phyloP scores from a whole-genome alignment of 2,329 filamentous ascomycete genomes.

The Ascochyta koolunga region DNA sequence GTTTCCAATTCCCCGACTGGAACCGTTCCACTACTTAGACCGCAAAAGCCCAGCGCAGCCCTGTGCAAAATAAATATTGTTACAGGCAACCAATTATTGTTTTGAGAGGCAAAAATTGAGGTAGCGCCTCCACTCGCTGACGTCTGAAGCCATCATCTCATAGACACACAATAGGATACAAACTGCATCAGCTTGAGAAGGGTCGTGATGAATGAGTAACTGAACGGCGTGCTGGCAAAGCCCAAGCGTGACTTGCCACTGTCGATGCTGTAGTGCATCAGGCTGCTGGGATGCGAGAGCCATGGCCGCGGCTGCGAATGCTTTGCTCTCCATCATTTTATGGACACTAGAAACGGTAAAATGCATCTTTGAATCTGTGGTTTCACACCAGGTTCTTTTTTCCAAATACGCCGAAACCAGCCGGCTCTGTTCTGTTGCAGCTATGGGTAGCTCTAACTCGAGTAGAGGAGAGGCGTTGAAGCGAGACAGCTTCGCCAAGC shows the following conservation, averaged over 20 bases:
- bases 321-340: conserved; percentile 1
- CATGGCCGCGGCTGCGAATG: conserved; percentile 4
- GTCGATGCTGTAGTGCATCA: neutral
- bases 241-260: neutral
- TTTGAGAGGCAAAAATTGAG: neutral
- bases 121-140: conserved; percentile 3
- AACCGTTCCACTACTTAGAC: conserved; percentile 1
- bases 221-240: conserved; percentile 5
- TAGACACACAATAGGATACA: conserved; percentile 1
- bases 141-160: conserved; percentile 4
- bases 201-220: conserved; percentile 1
- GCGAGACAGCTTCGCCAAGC: neutral
- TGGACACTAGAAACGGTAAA: conserved; percentile 1
- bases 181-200: neutral
- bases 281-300: conserved; percentile 3
- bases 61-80: neutral
- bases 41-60: neutral
- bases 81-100: neutral
- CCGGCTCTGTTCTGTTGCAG: neutral
- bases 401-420: conserved; percentile 1
- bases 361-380: conserved; percentile 1
- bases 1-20: neutral
- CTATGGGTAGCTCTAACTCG: neutral
- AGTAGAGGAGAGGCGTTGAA: neutral
- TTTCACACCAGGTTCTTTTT: conserved; percentile 5